Conservation (phyloP, 2,329 filamentous ascomycete species). For the Phaeophleospora eucalypticola region DNA sequence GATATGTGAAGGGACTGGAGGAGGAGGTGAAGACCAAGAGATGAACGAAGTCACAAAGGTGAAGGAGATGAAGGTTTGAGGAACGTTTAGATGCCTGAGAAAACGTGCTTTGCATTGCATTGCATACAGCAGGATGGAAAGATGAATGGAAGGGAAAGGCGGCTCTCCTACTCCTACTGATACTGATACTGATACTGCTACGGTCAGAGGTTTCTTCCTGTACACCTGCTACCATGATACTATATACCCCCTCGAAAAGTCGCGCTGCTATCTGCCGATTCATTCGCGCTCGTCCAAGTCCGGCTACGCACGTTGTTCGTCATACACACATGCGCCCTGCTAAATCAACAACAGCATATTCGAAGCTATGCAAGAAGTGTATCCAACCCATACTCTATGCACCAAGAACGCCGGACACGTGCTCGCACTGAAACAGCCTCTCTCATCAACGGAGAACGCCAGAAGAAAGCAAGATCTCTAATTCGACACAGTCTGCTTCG, state of each 20-base stretch:
- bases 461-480: background rate
- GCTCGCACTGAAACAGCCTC: no score
- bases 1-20: slow-evolving; percentile 78
- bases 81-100: no score
- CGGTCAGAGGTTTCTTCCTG: slow-evolving; percentile 16
- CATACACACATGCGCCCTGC: slow-evolving; percentile 4
- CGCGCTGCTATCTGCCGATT: no score
- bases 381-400: slow-evolving; percentile 7
- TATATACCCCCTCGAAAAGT: slow-evolving; percentile 24
- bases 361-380: slow-evolving; percentile 3
- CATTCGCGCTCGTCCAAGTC: background rate
- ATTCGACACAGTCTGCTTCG: slow-evolving; percentile 13
- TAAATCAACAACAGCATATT: slow-evolving; percentile 7
- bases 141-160: no score
- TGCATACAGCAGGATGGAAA: background rate
- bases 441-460: background rate
- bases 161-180: no score
- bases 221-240: slow-evolving; percentile 20
- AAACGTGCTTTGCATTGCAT: no score
- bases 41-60: slow-evolving; percentile 33
- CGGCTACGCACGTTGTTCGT: background rate
- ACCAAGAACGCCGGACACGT: slow-evolving; percentile 15
- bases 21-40: slow-evolving; percentile 68
- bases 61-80: slow-evolving; percentile 1
- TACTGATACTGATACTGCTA: no score